Conservation (phyloP, 1,284 basidiomycete species). For the Cryptococcus sp. region DNA sequence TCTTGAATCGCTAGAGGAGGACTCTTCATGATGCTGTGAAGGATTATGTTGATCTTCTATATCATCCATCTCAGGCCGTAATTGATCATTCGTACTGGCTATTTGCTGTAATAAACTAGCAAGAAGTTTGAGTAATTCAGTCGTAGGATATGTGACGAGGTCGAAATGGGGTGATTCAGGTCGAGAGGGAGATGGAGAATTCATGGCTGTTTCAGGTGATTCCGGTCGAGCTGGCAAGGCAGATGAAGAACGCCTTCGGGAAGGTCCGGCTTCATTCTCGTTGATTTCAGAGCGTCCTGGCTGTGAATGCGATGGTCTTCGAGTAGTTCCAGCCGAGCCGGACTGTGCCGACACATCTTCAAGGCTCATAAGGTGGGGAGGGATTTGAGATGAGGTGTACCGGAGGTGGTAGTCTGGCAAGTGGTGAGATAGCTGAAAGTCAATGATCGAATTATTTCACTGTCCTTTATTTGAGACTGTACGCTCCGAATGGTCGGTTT, state of each 20-base stretch:
- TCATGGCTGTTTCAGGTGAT: constrained; percentile 16
- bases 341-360: too few relatives aligned
- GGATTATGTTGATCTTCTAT: constrained; percentile 10
- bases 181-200: not conserved
- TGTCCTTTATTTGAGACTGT: too few relatives aligned
- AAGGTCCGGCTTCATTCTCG: constrained; percentile 3
- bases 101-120: constrained; percentile 87
- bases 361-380: too few relatives aligned
- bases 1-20: constrained; percentile 4
- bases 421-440: too few relatives aligned
- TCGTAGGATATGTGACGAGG: constrained; percentile 54
- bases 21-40: not conserved
- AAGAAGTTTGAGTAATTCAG: constrained; percentile 76
- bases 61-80: constrained; percentile 39
- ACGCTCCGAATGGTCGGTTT: too few relatives aligned
- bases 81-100: constrained; percentile 78
- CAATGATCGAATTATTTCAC: too few relatives aligned
- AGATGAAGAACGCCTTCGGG: not conserved
- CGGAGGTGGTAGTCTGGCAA: too few relatives aligned
- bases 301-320: too few relatives aligned
- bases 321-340: too few relatives aligned
- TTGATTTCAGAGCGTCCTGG: too few relatives aligned
- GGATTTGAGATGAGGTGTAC: too few relatives aligned
- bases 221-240: constrained; percentile 6
- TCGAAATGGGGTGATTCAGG: constrained; percentile 48